These are phyloP conservation scores for Trichoderma koningii DNA, from an alignment of 2,329 filamentous ascomycete genomes.

Conservation along the genomic window DNA sequence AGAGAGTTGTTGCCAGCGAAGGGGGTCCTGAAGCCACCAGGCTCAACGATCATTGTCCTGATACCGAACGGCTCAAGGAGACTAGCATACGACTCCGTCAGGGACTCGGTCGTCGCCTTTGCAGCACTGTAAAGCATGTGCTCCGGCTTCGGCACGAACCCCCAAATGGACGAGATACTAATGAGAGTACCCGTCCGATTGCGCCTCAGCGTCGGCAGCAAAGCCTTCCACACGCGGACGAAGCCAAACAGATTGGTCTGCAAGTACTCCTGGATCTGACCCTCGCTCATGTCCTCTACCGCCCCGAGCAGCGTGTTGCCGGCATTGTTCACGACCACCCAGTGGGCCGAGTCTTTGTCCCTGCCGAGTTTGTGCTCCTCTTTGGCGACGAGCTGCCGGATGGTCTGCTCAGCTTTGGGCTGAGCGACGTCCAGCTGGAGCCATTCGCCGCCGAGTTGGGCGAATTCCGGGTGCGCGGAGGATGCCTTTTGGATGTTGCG, in stretches of 20 bases:
- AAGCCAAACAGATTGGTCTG: slow-evolving; percentile 14
- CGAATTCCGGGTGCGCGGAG: slow-evolving; percentile 28
- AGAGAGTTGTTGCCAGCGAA: slow-evolving; percentile 15
- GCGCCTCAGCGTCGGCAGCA: slow-evolving; percentile 18
- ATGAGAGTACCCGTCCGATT: slow-evolving; percentile 46
- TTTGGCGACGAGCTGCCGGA: background rate
- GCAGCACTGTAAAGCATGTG: slow-evolving; percentile 49
- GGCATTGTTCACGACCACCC: slow-evolving; percentile 18
- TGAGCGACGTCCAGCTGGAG: slow-evolving; percentile 38
- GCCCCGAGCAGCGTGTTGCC: slow-evolving; percentile 11
- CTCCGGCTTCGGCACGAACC: slow-evolving; percentile 42
- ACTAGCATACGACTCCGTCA: slow-evolving; percentile 46
- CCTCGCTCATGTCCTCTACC: slow-evolving; percentile 17
- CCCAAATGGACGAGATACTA: slow-evolving; percentile 51
- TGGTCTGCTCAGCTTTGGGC: slow-evolving; percentile 28
- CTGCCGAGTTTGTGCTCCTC: slow-evolving; percentile 3
- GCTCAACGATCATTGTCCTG: slow-evolving; percentile 49
- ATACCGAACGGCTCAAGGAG: slow-evolving; percentile 51
- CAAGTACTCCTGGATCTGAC: slow-evolving; percentile 12
- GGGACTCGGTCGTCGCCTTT: slow-evolving; percentile 48
- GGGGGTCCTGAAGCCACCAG: slow-evolving; percentile 51
- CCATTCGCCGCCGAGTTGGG: slow-evolving; percentile 31
- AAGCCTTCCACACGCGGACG: slow-evolving; percentile 19
- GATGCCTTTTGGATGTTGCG: slow-evolving; percentile 38
- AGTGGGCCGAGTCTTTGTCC: background rate